Evolutionary conservation across 192 early-diverging fungal genomes (phyloP), one percentile per base, ranked within the genome.

Genomic region (Backusella australiensis): DNA sequence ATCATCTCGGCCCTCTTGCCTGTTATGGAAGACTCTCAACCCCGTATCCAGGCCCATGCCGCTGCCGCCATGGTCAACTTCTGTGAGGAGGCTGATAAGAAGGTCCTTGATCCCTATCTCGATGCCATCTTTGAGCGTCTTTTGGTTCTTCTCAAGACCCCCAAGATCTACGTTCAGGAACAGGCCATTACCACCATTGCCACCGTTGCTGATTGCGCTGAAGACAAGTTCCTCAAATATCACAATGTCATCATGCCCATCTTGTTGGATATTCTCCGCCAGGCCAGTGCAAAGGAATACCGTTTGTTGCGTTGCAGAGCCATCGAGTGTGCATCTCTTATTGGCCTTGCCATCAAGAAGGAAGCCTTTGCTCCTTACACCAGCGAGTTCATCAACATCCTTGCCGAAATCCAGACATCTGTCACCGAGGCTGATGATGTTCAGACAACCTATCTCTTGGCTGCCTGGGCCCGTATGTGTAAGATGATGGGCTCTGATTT

Each of bases 41-140:
- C 96, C 46, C 91, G 98, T 67, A 97, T 99, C 38, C 97, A 98
- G 80, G 89, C 95, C 34, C 96, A 98, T 73, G 94, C 94, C 23
- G 97, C 97, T 7, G 97, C 97, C 21, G 97, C 97, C 0, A 87
- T 99, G 84, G 97, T 99, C 78, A 99, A 99, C 87, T 98, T 99
- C 83, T 93, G 93, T 72, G 96, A 98, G 81, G 93, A 94, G 71
- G 92, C 92, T 23, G 87, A 93, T 39, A 94, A 96, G 85, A 82
- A 90, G 26, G 90, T 87, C 49, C 85, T 99, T 75, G 92, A 94
- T 72, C 95, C 95, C 32, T 97, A 95, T 82, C 83, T 99, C 75
- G 94, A 95, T 81, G 86, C 90, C 71, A 92, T 99, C 80, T 93
- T 99, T 75, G 88, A 93, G 77, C 91, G 90, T 49, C 90, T 98